Conservation (phyloP, 2,329 filamentous ascomycete species). For the Taxawa tesnikishii region DNA sequence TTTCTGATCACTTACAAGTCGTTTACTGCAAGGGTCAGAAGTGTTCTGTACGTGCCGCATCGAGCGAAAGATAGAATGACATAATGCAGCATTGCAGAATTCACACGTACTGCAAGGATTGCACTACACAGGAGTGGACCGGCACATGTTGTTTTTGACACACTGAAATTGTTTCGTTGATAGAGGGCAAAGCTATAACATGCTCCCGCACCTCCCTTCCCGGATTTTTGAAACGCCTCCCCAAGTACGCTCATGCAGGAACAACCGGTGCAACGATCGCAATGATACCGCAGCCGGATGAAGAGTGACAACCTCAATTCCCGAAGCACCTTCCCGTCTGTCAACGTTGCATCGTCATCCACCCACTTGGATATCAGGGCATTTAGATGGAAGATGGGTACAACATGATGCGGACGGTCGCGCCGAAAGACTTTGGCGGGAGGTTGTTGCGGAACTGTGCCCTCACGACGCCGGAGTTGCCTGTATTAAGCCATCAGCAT, state of each 20-base stretch:
- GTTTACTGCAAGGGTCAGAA: too few relatives aligned
- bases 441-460: conserved; percentile 96
- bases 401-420: conserved; percentile 26
- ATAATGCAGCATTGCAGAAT: too few relatives aligned
- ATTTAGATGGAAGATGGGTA: conserved; percentile 28
- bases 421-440: conserved; percentile 91
- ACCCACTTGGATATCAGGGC: neutral
- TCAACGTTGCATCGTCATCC: too few relatives aligned
- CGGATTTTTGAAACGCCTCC: neutral
- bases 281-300: neutral
- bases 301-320: neutral
- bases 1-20: too few relatives aligned
- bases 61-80: too few relatives aligned
- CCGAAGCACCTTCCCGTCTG: too few relatives aligned
- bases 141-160: too few relatives aligned
- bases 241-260: neutral
- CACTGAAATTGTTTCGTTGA: too few relatives aligned
- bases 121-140: too few relatives aligned
- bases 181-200: neutral
- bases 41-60: too few relatives aligned
- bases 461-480: conserved; percentile 96
- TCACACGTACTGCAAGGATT: too few relatives aligned
- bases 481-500: conserved; percentile 32
- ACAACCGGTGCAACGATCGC: neutral
- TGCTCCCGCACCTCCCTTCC: neutral